Evolutionary conservation across 2,329 filamentous ascomycete genomes (phyloP), one percentile per base, ranked within the genome.

Genomic region (Aspergillus quadrilineatus): DNA sequence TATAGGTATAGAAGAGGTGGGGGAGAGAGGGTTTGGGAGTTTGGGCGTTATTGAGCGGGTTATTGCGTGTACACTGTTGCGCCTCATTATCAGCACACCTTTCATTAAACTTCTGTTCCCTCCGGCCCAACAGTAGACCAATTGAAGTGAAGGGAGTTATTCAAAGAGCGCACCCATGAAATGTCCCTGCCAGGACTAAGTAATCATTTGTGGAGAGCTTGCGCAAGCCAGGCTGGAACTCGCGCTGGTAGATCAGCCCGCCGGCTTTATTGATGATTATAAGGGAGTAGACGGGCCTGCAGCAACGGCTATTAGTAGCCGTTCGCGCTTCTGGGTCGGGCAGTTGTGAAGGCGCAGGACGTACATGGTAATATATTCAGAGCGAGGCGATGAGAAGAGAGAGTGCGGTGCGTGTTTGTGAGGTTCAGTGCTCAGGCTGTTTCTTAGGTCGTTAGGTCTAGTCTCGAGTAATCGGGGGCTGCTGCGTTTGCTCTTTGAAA

Each of bases 231-330:
- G 93, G 86, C 68, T 92, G 87, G 75, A 99, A 97, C 70, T 91
- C 90, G 67, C 92, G 90, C 77, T 97, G 93, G 81, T 96, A 99
- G 76, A 99, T 88, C 53, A 99, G 84, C 67, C 94, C 94, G 59
- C 92, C 94, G 63, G 94, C 92, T 83, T 99, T 99, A 82, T 97
- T 97, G 80, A 99, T 96, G 73, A 99, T 89, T 73, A 97, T 92
- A 70, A 99, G 88, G 57, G 92, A 87, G 75, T 95, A 94, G 74
- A 99, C 89, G 64, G 92, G 90, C 94, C 92, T 97, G 49, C 37
- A 4, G 17, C n/a, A 6, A n/a, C 30, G 8, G n/a, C 15, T 9
- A 14, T 34, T 14, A 12, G 30, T 47, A 6, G 6, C 5, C 1
- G 14, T 12, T 12, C 8, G 12, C 12, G 6, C 10, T 10, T 22